phyloP scores from a whole-genome alignment of 257 asterid genomes.

The Fraxinus cuspidata region DNA sequence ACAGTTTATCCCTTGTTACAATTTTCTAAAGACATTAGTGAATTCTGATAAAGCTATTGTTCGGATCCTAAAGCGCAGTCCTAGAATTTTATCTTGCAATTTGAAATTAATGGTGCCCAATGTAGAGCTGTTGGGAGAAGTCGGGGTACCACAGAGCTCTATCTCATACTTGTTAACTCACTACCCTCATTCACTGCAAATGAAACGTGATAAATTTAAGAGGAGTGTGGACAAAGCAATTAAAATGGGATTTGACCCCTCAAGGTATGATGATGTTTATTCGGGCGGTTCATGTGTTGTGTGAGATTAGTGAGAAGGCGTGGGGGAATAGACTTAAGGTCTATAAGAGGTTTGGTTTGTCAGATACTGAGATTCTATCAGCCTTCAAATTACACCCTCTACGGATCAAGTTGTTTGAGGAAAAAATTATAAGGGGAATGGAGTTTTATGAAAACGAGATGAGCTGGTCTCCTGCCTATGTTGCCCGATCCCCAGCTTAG shows the following conservation, averaged over 20 bases:
- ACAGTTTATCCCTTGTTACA: too few relatives aligned
- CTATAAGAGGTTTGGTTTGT: conserved; percentile 36
- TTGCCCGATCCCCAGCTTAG: conserved; percentile 15
- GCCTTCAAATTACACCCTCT: neutral
- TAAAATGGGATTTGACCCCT: conserved; percentile 26
- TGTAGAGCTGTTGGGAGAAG: neutral
- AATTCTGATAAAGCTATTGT: conserved; percentile 17
- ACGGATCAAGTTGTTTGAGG: conserved; percentile 27
- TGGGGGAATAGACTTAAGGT: conserved; percentile 11
- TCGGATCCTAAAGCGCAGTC: neutral
- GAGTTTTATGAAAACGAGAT: conserved; percentile 24
- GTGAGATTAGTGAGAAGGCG: neutral
- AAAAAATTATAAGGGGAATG: conserved; percentile 25
- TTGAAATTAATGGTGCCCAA: neutral
- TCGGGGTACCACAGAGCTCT: neutral
- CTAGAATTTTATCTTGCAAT: neutral
- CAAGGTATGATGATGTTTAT: neutral
- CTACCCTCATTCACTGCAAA: neutral
- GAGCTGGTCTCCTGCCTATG: conserved; percentile 1
- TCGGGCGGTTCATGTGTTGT: conserved; percentile 7
- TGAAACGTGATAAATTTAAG: neutral
- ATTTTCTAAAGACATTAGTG: conserved; percentile 14
- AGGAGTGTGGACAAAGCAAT: neutral
- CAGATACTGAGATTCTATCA: conserved; percentile 5
- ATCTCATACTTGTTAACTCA: conserved; percentile 5